These are phyloP conservation scores for Solioccasus polychromus DNA, from an alignment of 768 basidiomycete genomes.

Conservation along the genomic window DNA sequence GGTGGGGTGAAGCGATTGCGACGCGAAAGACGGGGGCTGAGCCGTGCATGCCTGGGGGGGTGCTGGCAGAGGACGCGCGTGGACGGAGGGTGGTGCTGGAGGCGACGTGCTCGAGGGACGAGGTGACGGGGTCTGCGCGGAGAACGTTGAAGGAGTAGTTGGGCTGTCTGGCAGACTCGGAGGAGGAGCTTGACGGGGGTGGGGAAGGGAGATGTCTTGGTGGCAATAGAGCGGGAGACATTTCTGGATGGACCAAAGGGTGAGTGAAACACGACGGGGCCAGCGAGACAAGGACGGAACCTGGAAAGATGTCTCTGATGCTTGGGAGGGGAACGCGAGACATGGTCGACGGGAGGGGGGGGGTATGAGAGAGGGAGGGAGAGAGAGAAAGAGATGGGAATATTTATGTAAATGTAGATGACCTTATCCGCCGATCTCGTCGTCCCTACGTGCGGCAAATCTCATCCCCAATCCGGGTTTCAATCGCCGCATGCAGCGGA, in stretches of 20 bases:
- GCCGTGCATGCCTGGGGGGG: slow-evolving; percentile 30
- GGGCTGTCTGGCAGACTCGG: slow-evolving; percentile 25
- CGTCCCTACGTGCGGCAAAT: slow-evolving; percentile 28
- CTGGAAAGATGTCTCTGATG: slow-evolving; percentile 56
- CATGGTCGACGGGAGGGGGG: slow-evolving; percentile 7
- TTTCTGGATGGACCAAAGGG: slow-evolving; percentile 8
- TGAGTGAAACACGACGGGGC: neutral
- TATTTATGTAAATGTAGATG: slow-evolving; percentile 17
- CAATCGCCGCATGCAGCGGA: too few relatives aligned
- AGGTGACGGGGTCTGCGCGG: slow-evolving; percentile 39
- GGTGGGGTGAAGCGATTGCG: slow-evolving; percentile 26
- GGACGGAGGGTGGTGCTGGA: slow-evolving; percentile 41
- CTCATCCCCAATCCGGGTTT: slow-evolving; percentile 23
- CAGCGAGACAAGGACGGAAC: slow-evolving; percentile 24
- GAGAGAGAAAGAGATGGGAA: neutral
- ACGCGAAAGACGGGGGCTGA: slow-evolving; percentile 39
- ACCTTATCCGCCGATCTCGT: slow-evolving; percentile 38
- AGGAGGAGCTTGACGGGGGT: slow-evolving; percentile 28
- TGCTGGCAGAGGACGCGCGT: slow-evolving; percentile 17
- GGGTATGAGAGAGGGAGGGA: neutral
- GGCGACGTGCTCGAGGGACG: slow-evolving; percentile 43
- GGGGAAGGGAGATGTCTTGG: slow-evolving; percentile 17
- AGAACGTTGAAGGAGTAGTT: slow-evolving; percentile 44
- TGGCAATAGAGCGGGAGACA: slow-evolving; percentile 15
- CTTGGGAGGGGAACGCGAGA: slow-evolving; percentile 42